These are phyloP conservation scores for Acacia confusa DNA, from an alignment of 306 rosid species.

Conservation along the genomic window DNA sequence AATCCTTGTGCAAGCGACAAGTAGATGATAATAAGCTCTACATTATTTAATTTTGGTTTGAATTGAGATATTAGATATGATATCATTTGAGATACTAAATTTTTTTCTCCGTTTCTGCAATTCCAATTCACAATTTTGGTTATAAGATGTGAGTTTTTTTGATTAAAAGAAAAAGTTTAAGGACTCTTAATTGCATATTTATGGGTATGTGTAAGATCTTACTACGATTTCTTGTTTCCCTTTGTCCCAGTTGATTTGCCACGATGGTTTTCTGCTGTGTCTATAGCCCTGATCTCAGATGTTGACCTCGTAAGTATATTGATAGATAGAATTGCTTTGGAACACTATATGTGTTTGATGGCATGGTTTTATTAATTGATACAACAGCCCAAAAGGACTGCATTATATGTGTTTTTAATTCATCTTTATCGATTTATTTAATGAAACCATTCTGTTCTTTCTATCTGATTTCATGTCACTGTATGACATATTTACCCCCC, in stretches of 20 bases:
- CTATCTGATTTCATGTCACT: not conserved
- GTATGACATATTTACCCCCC: conserved; percentile 22
- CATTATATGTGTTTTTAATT: not conserved
- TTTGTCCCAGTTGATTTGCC: conserved; percentile 79
- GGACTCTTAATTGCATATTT: conserved; percentile 6
- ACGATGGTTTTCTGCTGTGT: conserved; percentile 73
- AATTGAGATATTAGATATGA: not conserved
- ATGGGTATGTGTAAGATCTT: conserved; percentile 24
- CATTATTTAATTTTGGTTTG: not conserved
- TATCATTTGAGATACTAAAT: not conserved
- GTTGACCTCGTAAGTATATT: conserved; percentile 67
- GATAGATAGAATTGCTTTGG: conserved; percentile 12
- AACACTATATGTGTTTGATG: conserved; percentile 1
- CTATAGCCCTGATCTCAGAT: conserved; percentile 61
- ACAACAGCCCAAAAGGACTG: conserved; percentile 16
- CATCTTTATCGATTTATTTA: not conserved
- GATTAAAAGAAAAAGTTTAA: not conserved
- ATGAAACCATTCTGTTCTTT: not conserved
- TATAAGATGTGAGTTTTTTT: not conserved
- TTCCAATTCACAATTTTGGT: conserved; percentile 21
- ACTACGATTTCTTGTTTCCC: conserved; percentile 46
- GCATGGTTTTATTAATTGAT: not conserved
- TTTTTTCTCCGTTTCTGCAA: conserved; percentile 1
- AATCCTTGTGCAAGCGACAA: conserved; percentile 4
- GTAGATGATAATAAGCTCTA: not conserved